Conservation (phyloP, 116 monocot species). For the Cymodocea nodosa region DNA sequence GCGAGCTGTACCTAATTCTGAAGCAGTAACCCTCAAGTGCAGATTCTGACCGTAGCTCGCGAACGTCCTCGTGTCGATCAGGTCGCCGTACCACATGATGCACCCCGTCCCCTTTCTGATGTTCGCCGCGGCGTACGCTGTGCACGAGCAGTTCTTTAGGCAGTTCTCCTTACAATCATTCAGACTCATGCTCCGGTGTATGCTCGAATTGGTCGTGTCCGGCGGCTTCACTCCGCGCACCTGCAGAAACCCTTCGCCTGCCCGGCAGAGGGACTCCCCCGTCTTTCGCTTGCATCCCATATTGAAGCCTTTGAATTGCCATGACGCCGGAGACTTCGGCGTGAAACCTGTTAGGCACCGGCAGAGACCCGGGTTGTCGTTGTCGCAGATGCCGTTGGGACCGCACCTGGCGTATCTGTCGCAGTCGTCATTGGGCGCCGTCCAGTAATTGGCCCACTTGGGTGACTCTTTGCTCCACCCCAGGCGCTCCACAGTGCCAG, state of each 20-base stretch:
- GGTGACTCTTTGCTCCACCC: background rate
- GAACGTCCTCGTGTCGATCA: constrained; percentile 8
- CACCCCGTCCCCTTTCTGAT: constrained; percentile 8
- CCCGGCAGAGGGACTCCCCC: constrained; percentile 1
- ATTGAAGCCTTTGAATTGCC: background rate
- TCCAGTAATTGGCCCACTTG: constrained; percentile 1
- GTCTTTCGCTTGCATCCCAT: constrained; percentile 12
- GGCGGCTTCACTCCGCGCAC: constrained; percentile 5
- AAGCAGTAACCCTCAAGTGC: constrained; percentile 7
- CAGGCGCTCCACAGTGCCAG: background rate
- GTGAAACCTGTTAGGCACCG: constrained; percentile 3
- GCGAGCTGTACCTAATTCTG: background rate
- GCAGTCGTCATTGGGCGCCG: background rate
- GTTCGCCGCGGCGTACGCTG: constrained; percentile 5
- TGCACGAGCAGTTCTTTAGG: constrained; percentile 15
- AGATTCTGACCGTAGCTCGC: background rate
- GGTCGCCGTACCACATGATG: constrained; percentile 17
- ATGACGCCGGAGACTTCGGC: background rate
- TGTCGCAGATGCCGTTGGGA: constrained; percentile 7
- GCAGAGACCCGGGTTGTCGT: background rate
- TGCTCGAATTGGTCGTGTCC: constrained; percentile 4
- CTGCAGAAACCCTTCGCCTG: background rate
- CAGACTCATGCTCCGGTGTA: background rate
- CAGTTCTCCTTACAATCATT: constrained; percentile 4
- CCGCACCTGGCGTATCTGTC: constrained; percentile 6